Evolutionary conservation across 352 stramenopile species (phyloP), one percentile per base, ranked within the genome.

Genomic region (Peronospora belbahrii): DNA sequence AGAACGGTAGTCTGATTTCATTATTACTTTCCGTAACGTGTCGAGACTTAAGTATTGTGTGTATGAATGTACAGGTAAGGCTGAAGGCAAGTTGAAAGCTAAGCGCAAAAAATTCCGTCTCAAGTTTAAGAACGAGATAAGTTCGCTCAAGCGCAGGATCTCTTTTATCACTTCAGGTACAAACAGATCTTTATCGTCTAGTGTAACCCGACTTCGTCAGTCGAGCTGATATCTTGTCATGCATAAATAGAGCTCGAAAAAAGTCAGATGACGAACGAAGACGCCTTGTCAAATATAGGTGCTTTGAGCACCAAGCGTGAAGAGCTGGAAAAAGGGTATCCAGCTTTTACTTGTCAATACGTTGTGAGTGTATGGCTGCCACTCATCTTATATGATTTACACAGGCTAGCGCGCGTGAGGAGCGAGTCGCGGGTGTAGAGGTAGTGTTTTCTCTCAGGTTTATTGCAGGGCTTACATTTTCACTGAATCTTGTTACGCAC

Each of bases 231-330:
- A 53, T n/a, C 1, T 42, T 37, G 6, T 9, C 18, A 20, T 48
- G n/a, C 18, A 27, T 36, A 3, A 43, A 45, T 25, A 78, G 67
- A 78, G 42, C 48, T 78, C 6, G 67, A 78, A 49, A 59, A 52
- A 42, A 39, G 42, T 35, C 67, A 74, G 20, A 78, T 78, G 67
- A 48, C 52, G n/a, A 78, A 73, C 32, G 67, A 78, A 41, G 67
- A 78, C 17, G 38, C 44, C 1, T 44, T 70, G 19, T 78, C 67
- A 19, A 42, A 37, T n/a, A 58, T 73, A 4, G 52, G 56, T 18
- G 49, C 31, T 17, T 46, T 70, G 13, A 47, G 40, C n/a, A 15
- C 18, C 2, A 56, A 65, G 33, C 64, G 67, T 23, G 48, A 65
- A 34, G 35, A 43, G 10, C 47, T 74, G 14, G 64, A 70, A 48